Evolutionary conservation across 371 early-diverging fungal genomes (phyloP).

Genomic region (Nematocida sp.): DNA sequence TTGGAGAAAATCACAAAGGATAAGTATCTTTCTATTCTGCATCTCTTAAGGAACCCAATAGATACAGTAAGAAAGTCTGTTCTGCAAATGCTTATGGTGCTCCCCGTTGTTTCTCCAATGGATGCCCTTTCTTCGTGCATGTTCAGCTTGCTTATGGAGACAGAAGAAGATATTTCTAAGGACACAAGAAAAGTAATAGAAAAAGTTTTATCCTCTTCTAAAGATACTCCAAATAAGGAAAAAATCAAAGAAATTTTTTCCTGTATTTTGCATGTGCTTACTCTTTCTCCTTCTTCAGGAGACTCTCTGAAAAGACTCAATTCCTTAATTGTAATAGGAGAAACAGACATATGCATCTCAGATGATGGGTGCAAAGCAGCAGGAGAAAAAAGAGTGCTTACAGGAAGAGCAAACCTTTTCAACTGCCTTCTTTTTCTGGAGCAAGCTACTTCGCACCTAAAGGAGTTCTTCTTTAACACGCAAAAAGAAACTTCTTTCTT

Average conservation of each 20-base stretch:
- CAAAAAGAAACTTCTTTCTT: not conserved
- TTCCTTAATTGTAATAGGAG: slow-evolving; percentile 30
- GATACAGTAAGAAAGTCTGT: slow-evolving; percentile 38
- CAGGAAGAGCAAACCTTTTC: slow-evolving; percentile 7
- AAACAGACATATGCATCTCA: slow-evolving; percentile 40
- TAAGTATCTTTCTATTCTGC: slow-evolving; percentile 54
- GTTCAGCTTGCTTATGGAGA: slow-evolving; percentile 54
- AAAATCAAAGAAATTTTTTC: not conserved
- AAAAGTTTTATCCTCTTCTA: slow-evolving; percentile 35
- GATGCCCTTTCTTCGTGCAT: slow-evolving; percentile 23
- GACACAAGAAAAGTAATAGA: not conserved
- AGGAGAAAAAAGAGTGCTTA: slow-evolving; percentile 29
- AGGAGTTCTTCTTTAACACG: not conserved
- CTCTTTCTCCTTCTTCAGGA: not conserved
- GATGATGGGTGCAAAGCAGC: slow-evolving; percentile 50
- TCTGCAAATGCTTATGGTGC: slow-evolving; percentile 1
- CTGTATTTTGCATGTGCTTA: slow-evolving; percentile 1
- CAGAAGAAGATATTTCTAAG: slow-evolving; percentile 43
- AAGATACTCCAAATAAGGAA: not conserved
- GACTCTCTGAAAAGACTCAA: not conserved
- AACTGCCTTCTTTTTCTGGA: not conserved
- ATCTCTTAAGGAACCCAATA: slow-evolving; percentile 48
- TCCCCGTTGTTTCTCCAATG: slow-evolving; percentile 8
- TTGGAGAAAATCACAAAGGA: slow-evolving; percentile 5
- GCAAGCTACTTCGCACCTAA: no score